Conservation (phyloP, 75 land plant genomes). For the Pseudotsuga menziesii region DNA sequence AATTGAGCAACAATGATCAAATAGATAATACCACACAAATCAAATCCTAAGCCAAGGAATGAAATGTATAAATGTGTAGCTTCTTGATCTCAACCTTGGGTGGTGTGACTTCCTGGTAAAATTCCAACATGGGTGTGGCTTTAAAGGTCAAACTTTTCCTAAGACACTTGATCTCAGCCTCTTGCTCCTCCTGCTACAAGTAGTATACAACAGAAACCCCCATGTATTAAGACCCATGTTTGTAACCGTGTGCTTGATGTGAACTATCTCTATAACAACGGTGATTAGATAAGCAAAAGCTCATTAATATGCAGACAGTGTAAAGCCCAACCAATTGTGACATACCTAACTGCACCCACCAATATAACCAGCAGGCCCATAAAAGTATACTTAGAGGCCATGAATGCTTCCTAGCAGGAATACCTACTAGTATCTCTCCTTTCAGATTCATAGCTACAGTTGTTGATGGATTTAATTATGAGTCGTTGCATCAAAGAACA, state of each 20-base stretch:
- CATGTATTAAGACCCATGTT: slow-evolving; percentile 86
- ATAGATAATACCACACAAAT: not conserved
- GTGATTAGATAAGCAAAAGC: slow-evolving; percentile 80
- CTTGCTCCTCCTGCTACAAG: slow-evolving; percentile 49
- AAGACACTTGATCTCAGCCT: slow-evolving; percentile 71
- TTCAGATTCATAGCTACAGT: too few species aligned
- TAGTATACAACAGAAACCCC: slow-evolving; percentile 82
- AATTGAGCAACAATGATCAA: not conserved
- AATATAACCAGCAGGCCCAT: slow-evolving; percentile 53
- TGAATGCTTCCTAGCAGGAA: slow-evolving; percentile 50
- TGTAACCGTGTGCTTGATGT: slow-evolving; percentile 89
- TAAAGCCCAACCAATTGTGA: slow-evolving; percentile 73
- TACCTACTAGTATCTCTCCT: too few species aligned
- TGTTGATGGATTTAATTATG: too few species aligned
- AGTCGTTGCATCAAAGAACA: too few species aligned
- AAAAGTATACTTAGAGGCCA: slow-evolving; percentile 77
- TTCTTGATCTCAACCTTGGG: slow-evolving; percentile 76
- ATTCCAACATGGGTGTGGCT: slow-evolving; percentile 82
- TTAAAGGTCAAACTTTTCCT: slow-evolving; percentile 74
- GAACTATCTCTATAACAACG: slow-evolving; percentile 88
- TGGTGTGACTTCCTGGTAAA: slow-evolving; percentile 70
- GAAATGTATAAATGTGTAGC: slow-evolving; percentile 22
- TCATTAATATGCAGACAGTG: slow-evolving; percentile 77
- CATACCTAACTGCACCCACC: slow-evolving; percentile 79
- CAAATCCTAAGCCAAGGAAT: not conserved